phyloP scores from a whole-genome alignment of 176 grass and related monocot genomes.

The Phragmites australis region DNA sequence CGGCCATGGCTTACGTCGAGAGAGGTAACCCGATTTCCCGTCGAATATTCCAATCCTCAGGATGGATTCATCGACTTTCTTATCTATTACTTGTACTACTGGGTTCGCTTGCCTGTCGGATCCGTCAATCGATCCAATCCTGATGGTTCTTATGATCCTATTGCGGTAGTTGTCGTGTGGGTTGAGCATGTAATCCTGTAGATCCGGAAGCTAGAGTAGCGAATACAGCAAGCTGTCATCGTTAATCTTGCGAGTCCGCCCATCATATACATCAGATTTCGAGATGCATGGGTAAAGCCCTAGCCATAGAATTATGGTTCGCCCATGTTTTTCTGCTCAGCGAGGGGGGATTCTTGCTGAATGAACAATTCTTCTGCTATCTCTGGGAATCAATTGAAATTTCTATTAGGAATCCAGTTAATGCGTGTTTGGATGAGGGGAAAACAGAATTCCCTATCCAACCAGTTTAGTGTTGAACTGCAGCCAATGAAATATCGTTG shows the following conservation, averaged over 20 bases:
- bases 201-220: neutral
- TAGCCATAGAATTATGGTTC: neutral
- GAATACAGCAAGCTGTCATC: neutral
- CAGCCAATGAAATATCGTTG: neutral
- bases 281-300: neutral
- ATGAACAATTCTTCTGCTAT: neutral
- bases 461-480: neutral
- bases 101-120: neutral
- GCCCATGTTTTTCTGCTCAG: neutral
- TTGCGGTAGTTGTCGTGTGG: neutral
- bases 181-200: neutral
- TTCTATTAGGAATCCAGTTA: neutral
- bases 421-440: neutral
- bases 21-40: slow-evolving; percentile 41
- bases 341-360: neutral
- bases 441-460: neutral
- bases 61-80: neutral
- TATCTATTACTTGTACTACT: neutral
- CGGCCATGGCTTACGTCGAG: slow-evolving; percentile 57
- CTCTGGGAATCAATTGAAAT: neutral
- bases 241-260: neutral
- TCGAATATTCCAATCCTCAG: neutral
- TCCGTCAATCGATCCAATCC: neutral
- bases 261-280: neutral
- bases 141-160: neutral